Evolutionary conservation across 208 protist species (phyloP).

Genomic region (Porcisia hertigi): DNA sequence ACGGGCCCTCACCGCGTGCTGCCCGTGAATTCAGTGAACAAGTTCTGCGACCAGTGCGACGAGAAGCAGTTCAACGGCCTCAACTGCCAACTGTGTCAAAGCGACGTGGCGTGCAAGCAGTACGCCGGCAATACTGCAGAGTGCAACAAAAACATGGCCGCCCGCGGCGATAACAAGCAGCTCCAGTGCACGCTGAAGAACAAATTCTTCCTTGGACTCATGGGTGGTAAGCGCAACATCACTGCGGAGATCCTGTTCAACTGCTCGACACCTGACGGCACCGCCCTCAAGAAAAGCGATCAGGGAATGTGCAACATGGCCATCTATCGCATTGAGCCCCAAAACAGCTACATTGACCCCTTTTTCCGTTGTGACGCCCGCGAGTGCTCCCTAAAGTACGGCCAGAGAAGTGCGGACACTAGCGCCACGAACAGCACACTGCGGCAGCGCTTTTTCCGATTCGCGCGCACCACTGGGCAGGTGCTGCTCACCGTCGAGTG

Average conservation of each 20-base stretch:
- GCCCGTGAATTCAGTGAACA: conserved; percentile 38
- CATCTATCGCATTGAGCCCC: conserved; percentile 76
- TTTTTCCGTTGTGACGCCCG: conserved; percentile 76
- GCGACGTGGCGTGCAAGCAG: conserved; percentile 45
- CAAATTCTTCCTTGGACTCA: conserved; percentile 56
- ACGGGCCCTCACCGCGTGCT: conserved; percentile 32
- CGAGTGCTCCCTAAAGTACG: conserved; percentile 53
- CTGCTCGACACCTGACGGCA: conserved; percentile 56
- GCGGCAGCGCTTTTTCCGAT: conserved; percentile 35
- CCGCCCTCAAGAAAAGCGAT: conserved; percentile 35
- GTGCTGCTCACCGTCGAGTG: conserved; percentile 58
- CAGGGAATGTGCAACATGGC: conserved; percentile 55
- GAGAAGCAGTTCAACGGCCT: conserved; percentile 46
- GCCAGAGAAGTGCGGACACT: conserved; percentile 10
- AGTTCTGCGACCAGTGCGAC: conserved; percentile 57
- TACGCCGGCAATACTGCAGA: conserved; percentile 22
- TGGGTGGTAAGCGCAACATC: conserved; percentile 72
- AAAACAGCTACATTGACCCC: conserved; percentile 61
- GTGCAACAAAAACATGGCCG: conserved; percentile 51
- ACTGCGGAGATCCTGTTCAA: conserved; percentile 60
- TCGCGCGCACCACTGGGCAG: conserved; percentile 36
- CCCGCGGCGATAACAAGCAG: conserved; percentile 72
- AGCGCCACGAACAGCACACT: conserved; percentile 14
- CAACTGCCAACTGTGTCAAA: conserved; percentile 73
- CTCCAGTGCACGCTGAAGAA: conserved; percentile 72